Conservation (phyloP, 495 filamentous ascomycete species). For the Lasiosphaeria hispida region DNA sequence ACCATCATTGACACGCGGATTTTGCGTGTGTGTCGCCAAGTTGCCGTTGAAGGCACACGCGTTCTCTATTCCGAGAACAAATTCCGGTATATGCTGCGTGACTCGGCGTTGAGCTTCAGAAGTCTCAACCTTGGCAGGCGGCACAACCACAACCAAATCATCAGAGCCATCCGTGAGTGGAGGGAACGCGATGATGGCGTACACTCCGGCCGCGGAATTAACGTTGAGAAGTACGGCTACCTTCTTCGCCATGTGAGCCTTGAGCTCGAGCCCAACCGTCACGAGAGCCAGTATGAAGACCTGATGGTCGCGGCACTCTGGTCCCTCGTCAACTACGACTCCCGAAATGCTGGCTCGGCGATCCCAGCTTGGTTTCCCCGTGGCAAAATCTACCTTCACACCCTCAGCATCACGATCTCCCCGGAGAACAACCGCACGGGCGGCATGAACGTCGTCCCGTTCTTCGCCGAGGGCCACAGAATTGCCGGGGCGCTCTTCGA, state of each 20-base stretch:
- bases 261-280: constrained; percentile 35
- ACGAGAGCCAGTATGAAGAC: constrained; percentile 18
- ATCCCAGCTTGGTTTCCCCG: background rate
- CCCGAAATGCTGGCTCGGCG: background rate
- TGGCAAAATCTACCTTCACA: constrained; percentile 28
- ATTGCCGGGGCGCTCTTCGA: constrained; percentile 19
- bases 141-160: background rate
- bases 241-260: constrained; percentile 38
- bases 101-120: constrained; percentile 18
- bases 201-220: constrained; percentile 16
- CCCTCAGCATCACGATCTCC: constrained; percentile 27
- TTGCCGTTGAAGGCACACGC: constrained; percentile 27
- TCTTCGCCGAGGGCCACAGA: constrained; percentile 16
- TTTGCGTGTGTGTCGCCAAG: constrained; percentile 28
- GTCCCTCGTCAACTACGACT: background rate
- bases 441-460: constrained; percentile 21
- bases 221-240: constrained; percentile 35
- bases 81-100: constrained; percentile 40
- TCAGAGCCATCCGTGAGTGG: background rate
- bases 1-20: constrained; percentile 29
- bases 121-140: background rate
- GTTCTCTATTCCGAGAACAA: constrained; percentile 42
- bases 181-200: background rate
- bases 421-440: background rate
- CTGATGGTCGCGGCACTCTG: constrained; percentile 25